Base-by-base conservation (phyloP, 805 yeast species). In the Myxozyma nipponensis region DNA sequence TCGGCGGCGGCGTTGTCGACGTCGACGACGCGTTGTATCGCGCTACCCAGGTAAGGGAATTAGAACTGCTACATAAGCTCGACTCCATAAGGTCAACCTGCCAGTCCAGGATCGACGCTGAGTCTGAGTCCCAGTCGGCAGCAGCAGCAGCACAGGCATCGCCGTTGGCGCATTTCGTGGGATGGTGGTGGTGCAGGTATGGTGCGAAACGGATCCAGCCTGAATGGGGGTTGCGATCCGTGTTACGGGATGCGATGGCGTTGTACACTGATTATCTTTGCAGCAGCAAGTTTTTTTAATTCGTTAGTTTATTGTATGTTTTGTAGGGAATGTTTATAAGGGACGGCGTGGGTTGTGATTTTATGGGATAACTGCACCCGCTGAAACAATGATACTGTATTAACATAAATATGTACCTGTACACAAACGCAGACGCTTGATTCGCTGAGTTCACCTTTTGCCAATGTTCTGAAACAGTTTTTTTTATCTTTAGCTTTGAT, bases 21-120 rank as follows among this genome's bases (percentile, higher is more conserved):
- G n/a, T n/a, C n/a, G n/a, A n/a, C n/a, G n/a, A n/a, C n/a, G n/a
- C n/a, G n/a, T 49, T 42, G 48, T 36, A 37, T 15, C 46, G 50
- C 19, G 54, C 46, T 2, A 44, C 57, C n/a, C 44, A 42, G 36
- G 51, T 45, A 25, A 50, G 57, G 22, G 57, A 53, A 40, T 46
- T 53, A 10, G 57, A 38, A 4, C 26, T 53, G 5, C 19, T 53
- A 22, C 57, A 46, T 18, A 48, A 43, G 5, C 13, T 53, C 4
- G 46, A 53, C 17, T 24, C 28, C 0, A 18, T 53, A 6, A 50
- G 44, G 13, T 28, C 32, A 28, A n/a, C n/a, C n/a, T n/a, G n/a
- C n/a, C n/a, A n/a, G n/a, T n/a, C n/a, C n/a, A n/a, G n/a, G n/a
- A n/a, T n/a, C n/a, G n/a, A n/a, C n/a, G n/a, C n/a, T n/a, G n/a